Evolutionary conservation across 2,329 filamentous ascomycete species (phyloP).

Genomic region (Fusarium anthophilum): DNA sequence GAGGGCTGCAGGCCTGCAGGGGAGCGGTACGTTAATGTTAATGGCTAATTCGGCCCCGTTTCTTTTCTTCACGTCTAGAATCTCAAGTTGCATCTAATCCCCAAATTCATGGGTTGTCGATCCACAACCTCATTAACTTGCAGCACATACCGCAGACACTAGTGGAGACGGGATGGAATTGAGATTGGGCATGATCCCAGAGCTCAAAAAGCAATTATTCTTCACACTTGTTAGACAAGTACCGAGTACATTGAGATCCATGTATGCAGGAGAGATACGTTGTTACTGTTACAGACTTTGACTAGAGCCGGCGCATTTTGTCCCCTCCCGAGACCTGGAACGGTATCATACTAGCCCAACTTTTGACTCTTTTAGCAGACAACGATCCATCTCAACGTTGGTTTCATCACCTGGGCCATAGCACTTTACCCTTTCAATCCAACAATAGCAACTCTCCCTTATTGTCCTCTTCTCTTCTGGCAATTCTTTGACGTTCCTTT

Average conservation of each 20-base stretch:
- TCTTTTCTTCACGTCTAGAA: conserved; percentile 3
- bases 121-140: conserved; percentile 31
- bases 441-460: conserved; percentile 3
- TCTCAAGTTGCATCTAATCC: conserved; percentile 5
- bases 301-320: background rate
- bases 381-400: background rate
- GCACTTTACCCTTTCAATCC: conserved; percentile 10
- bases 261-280: background rate
- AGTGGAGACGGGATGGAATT: conserved; percentile 22
- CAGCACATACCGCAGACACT: conserved; percentile 13
- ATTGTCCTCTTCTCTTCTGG: conserved; percentile 6
- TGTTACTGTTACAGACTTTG: background rate
- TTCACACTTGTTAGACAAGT: background rate
- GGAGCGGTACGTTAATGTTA: background rate
- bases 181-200: conserved; percentile 21
- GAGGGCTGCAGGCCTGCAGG: background rate
- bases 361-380: conserved; percentile 15
- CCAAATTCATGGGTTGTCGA: conserved; percentile 10
- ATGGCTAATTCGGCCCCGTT: conserved; percentile 11
- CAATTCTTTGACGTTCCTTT: background rate
- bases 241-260: background rate
- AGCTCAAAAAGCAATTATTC: conserved; percentile 34
- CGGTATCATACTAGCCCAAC: conserved; percentile 9
- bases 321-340: conserved; percentile 6
- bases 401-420: background rate